A percentile compares a stretch with the other conserved stretches of the same genome.
Evolutionary conservation across 2,329 filamentous ascomycete genomes (phyloP).

Genomic region (Trichoderma sp.): DNA sequence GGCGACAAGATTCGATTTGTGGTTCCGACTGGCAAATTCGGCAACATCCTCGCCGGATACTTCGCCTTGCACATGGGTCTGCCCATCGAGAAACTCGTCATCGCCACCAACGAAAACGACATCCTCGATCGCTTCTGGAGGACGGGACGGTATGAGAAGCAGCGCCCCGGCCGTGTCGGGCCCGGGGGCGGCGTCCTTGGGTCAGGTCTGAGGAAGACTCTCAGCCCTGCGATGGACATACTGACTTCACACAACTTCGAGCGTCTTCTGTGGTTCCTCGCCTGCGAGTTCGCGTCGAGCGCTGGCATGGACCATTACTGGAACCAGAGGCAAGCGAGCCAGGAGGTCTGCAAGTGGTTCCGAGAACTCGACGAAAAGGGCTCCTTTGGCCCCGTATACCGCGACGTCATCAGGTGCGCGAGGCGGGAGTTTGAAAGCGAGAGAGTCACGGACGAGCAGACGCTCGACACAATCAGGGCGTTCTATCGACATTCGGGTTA

Average conservation of each 20-base stretch:
- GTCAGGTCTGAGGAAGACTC: constrained; percentile 81
- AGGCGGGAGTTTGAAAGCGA: constrained; percentile 80
- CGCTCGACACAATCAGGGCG: constrained; percentile 63
- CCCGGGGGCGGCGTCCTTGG: constrained; percentile 57
- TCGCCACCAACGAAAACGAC: constrained; percentile 97
- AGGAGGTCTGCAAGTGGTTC: constrained; percentile 79
- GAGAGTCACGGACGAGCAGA: constrained; percentile 66
- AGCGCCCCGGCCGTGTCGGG: constrained; percentile 53
- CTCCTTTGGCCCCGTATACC: constrained; percentile 76
- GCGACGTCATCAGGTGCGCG: constrained; percentile 70
- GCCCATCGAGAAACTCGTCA: constrained; percentile 82
- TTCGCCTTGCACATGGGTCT: constrained; percentile 91
- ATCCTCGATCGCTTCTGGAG: constrained; percentile 96
- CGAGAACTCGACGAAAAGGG: constrained; percentile 77
- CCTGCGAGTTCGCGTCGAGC: constrained; percentile 67
- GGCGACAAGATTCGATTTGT: constrained; percentile 78
- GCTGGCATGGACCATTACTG: constrained; percentile 65
- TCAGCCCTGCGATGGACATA: constrained; percentile 97
- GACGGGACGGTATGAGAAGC: constrained; percentile 86
- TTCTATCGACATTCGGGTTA: constrained; percentile 67
- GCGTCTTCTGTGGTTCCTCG: constrained; percentile 89
- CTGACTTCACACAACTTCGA: constrained; percentile 97
- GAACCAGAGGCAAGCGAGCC: constrained; percentile 70
- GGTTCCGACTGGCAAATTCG: constrained; percentile 95
- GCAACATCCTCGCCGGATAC: constrained; percentile 90